Evolutionary conservation across 805 yeast genomes (phyloP), one percentile per base, ranked within the genome.

Genomic region (Cyberlindnera xylosilytica): DNA sequence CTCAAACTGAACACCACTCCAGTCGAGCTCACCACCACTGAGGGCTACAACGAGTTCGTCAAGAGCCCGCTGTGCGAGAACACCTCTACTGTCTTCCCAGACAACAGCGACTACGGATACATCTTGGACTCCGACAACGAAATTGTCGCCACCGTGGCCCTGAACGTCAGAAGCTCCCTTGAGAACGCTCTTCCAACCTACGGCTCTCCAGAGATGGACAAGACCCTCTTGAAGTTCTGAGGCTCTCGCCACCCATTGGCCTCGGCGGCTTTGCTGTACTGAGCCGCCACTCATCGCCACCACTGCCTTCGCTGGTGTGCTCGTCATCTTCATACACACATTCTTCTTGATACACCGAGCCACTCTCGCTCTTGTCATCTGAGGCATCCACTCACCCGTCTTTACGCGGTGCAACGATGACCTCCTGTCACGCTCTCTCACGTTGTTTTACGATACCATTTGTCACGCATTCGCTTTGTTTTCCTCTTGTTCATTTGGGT

Each of bases 21-120:
- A 6, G 65, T 69, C 16, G 72, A 68, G 44, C 54, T 69, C 29
- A 65, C 70, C 10, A 62, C 70, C 11, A 53, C 63, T 6, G 56
- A 60, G 32, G 73, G 72, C 11, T 69, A 69, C 54, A 47, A 64
- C 20, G 71, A 66, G 22, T 69, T 68, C 44, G 51, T 69, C 36
- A 64, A 60, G 39, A 59, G 67, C 24, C 59, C 59, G 20, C 54
- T 55, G 35, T 49, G 53, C 32, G 54, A 56, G 13, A 56, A 57
- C 18, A 54, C 58, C 45, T 57, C 65, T 17, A 57, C 68, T 2
- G 62, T 68, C n/a, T 59, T 65, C 44, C 55, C 68, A 41, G 68
- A 66, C 18, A 66, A 65, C 41, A 56, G 54, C 20, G 55, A 63
- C 31, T 47, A 56, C 15, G 72, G 70, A 6, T 65, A 65, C 43